Percentiles rank a stretch among this genome's conserved stretches.
Evolutionary conservation across 2,329 filamentous ascomycete species (phyloP).

Genomic region (Fusarium gaditjirri): DNA sequence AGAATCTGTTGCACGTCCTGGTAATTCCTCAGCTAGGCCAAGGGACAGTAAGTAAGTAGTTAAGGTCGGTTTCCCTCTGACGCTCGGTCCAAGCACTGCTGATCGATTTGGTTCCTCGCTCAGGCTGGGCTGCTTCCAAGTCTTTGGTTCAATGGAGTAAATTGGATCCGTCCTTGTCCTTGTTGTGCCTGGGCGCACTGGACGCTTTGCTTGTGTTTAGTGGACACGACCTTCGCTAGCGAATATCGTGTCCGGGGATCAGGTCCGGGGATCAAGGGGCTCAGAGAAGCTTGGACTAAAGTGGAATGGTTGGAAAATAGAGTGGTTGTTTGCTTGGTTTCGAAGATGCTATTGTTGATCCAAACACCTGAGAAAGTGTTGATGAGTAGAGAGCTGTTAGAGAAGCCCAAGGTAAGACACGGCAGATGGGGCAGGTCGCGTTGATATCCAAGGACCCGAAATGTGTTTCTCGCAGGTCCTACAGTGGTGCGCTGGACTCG

Average conservation of each 20-base stretch:
- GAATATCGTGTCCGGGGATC: constrained; percentile 25
- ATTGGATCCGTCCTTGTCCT: constrained; percentile 34
- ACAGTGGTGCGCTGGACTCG: not conserved
- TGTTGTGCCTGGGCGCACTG: constrained; percentile 24
- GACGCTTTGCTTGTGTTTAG: constrained; percentile 29
- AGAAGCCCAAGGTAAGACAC: too few relatives aligned
- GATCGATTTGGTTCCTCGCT: constrained; percentile 28
- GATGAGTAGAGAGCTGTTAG: not conserved
- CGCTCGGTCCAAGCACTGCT: constrained; percentile 15
- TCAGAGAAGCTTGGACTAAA: constrained; percentile 41
- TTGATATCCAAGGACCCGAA: not conserved
- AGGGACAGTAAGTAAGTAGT: not conserved
- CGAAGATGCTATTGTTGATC: constrained; percentile 22
- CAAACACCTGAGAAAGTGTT: not conserved
- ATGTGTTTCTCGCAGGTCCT: not conserved
- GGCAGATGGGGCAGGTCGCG: not conserved
- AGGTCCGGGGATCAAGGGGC: constrained; percentile 41
- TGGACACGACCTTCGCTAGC: constrained; percentile 32
- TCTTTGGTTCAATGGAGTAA: constrained; percentile 38
- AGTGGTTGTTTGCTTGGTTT: constrained; percentile 20
- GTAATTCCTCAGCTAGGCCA: constrained; percentile 4
- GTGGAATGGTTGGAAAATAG: constrained; percentile 26
- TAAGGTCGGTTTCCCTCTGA: not conserved
- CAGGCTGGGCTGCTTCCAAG: constrained; percentile 26
- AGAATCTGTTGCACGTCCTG: constrained; percentile 6